A percentile compares a stretch with the other conserved stretches of the same genome.
Conservation (phyloP, 768 basidiomycete genomes). For the Phylloporus rhodoxanthus region DNA sequence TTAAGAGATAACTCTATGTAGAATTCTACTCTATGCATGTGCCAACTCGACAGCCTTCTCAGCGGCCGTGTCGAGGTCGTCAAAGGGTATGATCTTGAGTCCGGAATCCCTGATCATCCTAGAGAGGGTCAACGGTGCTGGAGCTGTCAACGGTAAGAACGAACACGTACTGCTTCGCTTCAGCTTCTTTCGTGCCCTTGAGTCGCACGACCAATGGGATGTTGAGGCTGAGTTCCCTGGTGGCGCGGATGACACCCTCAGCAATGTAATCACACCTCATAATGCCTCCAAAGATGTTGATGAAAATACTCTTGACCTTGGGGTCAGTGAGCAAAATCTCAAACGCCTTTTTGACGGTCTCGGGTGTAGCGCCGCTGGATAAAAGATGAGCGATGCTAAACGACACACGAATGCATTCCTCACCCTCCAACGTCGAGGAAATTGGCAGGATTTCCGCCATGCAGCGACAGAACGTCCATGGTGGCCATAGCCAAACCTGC, state of each 20-base stretch:
- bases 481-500: conserved; percentile 99
- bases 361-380: conserved; percentile 89
- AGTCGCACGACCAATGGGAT: conserved; percentile 91
- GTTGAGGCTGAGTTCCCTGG: conserved; percentile 78
- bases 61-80: conserved; percentile 89
- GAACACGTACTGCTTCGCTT: conserved; percentile 82
- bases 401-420: conserved; percentile 13
- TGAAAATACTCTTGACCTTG: conserved; percentile 96
- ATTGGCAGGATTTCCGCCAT: conserved; percentile 96
- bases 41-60: conserved; percentile 72
- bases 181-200: conserved; percentile 94
- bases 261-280: conserved; percentile 99
- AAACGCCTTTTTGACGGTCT: conserved; percentile 99
- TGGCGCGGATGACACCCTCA: conserved; percentile 97
- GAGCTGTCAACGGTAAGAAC: background rate
- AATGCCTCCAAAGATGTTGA: conserved; percentile 97
- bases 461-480: conserved; percentile 96
- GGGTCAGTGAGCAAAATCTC: conserved; percentile 87
- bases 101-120: conserved; percentile 94
- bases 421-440: conserved; percentile 98
- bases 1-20: conserved; percentile 17
- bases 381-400: background rate
- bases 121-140: conserved; percentile 5
- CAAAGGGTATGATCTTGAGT: conserved; percentile 88
- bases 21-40: conserved; percentile 33